A percentile compares a stretch with the other conserved stretches of the same genome.
phyloP scores from a whole-genome alignment of 2,329 filamentous ascomycete genomes.

The Sarocladium kiliense region DNA sequence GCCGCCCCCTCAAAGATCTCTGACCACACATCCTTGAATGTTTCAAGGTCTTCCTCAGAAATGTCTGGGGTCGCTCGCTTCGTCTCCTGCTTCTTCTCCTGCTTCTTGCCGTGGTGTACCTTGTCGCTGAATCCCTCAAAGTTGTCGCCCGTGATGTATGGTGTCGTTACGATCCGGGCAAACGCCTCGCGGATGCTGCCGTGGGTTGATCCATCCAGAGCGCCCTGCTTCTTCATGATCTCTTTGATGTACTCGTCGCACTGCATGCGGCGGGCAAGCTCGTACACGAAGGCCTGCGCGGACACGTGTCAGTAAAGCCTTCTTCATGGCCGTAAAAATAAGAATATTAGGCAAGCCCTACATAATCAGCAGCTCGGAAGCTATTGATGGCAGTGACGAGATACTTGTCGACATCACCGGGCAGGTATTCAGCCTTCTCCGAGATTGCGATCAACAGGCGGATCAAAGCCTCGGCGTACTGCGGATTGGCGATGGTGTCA shows the following conservation, averaged over 20 bases:
- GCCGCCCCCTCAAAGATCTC: not conserved
- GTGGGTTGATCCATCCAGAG: conserved; percentile 21
- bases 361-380: conserved; percentile 21
- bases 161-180: conserved; percentile 19
- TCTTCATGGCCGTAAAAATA: not conserved
- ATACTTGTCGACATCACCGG: conserved; percentile 21
- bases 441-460: conserved; percentile 19
- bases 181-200: conserved; percentile 22
- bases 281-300: conserved; percentile 20
- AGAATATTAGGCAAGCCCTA: conserved; percentile 11
- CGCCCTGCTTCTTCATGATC: conserved; percentile 24
- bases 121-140: conserved; percentile 16
- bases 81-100: conserved; percentile 1
- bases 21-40: not conserved
- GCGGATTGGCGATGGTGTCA: not conserved
- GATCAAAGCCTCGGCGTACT: conserved; percentile 25
- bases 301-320: not conserved
- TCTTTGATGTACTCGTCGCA: conserved; percentile 17
- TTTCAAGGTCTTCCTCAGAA: not conserved
- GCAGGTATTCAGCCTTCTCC: conserved; percentile 19
- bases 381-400: conserved; percentile 24
- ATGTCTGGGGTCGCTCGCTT: not conserved
- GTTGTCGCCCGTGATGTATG: conserved; percentile 22
- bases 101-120: conserved; percentile 1
- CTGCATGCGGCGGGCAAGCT: conserved; percentile 22